Conservation (phyloP, 2,329 filamentous ascomycete species). For the Lachnellula cervina region DNA sequence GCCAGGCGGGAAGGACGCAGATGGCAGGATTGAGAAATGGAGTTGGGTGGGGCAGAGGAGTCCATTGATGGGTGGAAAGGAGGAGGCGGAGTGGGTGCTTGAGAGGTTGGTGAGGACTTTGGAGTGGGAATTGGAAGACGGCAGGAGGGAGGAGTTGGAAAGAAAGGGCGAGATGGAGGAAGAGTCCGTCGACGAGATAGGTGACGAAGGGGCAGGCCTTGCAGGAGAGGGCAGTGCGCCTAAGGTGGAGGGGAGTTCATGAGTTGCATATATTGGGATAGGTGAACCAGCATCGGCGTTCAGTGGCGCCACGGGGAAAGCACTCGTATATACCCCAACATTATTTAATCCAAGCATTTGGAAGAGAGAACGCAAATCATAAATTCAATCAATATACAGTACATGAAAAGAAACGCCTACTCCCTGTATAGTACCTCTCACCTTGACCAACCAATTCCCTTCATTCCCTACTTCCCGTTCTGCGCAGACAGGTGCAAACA, state of each 20-base stretch:
- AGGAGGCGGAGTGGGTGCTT: constrained; percentile 69
- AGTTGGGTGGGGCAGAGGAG: constrained; percentile 68
- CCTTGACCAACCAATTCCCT: no score
- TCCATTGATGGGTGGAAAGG: constrained; percentile 63
- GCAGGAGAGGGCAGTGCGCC: background rate
- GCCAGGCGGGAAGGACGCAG: constrained; percentile 17
- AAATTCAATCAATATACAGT: no score
- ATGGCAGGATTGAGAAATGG: constrained; percentile 45
- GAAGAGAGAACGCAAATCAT: no score
- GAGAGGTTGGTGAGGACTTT: constrained; percentile 57
- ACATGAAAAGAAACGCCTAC: no score
- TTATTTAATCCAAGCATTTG: no score
- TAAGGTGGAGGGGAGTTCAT: background rate
- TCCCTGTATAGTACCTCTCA: no score
- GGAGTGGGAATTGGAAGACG: constrained; percentile 31
- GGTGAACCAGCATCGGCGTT: background rate
- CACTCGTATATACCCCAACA: no score
- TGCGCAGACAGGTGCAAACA: no score
- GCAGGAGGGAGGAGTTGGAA: constrained; percentile 22
- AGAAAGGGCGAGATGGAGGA: background rate
- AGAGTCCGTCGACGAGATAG: background rate
- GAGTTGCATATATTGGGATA: background rate
- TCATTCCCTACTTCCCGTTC: no score
- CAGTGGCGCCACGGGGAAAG: background rate
- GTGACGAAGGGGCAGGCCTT: background rate